Base-by-base conservation (phyloP, 2,329 filamentous ascomycete genomes). In the Aspergillus quadrilineatus region DNA sequence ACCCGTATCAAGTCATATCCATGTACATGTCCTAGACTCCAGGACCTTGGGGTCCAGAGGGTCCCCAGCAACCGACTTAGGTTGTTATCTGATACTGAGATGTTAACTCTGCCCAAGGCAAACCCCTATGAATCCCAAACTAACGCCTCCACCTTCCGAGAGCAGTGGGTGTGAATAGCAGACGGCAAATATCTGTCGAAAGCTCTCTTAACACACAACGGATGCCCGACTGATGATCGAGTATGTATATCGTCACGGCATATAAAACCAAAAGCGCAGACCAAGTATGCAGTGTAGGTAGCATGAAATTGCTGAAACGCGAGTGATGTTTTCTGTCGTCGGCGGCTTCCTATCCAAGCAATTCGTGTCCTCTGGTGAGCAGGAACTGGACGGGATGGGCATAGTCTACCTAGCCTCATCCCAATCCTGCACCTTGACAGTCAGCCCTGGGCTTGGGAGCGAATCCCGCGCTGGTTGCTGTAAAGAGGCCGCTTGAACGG, bases 381-480 rank as follows among this genome's bases (percentile, higher is more conserved):
- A 28, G 12, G 14, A 22, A 37, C 12, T 28, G 34, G 17, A 15
- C 22, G 22, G 28, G 7, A 9, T 14, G 5, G 29, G 26, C 14
- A 36, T 30, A 28, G 29, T 17, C 30, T 55, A 74, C 53, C 71
- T 64, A 50, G 49, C 50, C 34, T 73, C 72, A 39, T 55, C 65
- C 67, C 72, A 70, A 51, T 74, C 70, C 44, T 75, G 69, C 64
- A 74, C 69, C 58, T 75, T 75, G 36, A 73, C 68, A 55, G 69
- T 70, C 61, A 63, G 63, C 28, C 65, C 62, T 6, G 67, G 63
- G 29, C 65, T 62, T 4, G 68, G 61, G 22, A 55, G 58, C 50
- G 69, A 63, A 41, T 71, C 69, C 26, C 63, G 63, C 37, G 69
- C 66, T 12, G 71, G 66, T 49, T 73, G 71, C 53, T 72, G 72